Conservation (phyloP, 2,329 filamentous ascomycete genomes). For the Fonsecaea nubica region DNA sequence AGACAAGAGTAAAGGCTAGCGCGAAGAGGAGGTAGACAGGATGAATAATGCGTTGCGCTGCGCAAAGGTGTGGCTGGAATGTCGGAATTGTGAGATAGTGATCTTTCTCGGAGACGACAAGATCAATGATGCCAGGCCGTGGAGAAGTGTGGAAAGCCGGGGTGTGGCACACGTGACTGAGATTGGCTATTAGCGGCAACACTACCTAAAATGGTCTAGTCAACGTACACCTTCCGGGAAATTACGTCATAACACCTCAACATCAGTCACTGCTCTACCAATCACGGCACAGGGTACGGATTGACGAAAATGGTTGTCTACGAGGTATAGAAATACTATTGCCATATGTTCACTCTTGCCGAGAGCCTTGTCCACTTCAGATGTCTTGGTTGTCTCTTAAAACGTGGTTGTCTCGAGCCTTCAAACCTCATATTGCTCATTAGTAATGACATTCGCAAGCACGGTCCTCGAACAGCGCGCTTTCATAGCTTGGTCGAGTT, state of each 20-base stretch:
- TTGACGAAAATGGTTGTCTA: neutral
- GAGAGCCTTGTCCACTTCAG: neutral
- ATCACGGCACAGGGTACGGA: neutral
- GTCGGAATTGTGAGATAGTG: no score
- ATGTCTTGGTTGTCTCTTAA: neutral
- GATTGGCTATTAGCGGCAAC: neutral
- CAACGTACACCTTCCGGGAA: neutral
- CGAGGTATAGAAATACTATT: neutral
- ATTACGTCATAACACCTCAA: neutral
- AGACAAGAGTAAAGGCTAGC: neutral
- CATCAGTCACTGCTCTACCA: neutral
- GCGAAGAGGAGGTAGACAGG: neutral
- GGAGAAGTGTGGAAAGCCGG: neutral
- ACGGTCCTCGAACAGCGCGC: neutral
- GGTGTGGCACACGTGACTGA: neutral
- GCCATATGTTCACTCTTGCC: neutral
- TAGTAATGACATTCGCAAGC: slow-evolving; percentile 3
- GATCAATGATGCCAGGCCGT: neutral
- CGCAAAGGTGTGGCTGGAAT: no score
- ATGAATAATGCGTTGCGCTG: slow-evolving; percentile 2
- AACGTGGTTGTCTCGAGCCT: neutral
- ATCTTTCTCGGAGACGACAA: neutral
- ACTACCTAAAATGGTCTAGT: neutral
- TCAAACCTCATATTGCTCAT: neutral
- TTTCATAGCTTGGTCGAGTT: neutral